Conservation (phyloP, 2,329 filamentous ascomycete species). For the Cryphonectria parasitica region DNA sequence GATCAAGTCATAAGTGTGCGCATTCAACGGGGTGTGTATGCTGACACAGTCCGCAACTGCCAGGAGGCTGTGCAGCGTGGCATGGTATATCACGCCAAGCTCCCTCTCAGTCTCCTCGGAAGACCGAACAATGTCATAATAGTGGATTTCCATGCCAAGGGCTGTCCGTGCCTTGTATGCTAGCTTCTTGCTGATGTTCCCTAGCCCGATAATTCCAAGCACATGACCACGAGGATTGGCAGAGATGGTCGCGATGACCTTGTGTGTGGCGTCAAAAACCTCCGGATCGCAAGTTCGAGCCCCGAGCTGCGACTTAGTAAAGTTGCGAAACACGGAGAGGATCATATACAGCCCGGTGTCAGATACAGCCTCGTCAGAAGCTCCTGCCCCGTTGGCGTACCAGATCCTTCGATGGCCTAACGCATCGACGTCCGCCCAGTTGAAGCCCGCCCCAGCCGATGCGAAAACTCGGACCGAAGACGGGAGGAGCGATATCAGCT, state of each 20-base stretch:
- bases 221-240: conserved; percentile 52
- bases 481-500: conserved; percentile 53
- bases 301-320: conserved; percentile 51
- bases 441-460: background rate
- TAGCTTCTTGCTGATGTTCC: conserved; percentile 50
- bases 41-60: background rate
- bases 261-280: conserved; percentile 48
- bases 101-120: background rate
- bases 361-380: conserved; percentile 48
- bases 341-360: conserved; percentile 49
- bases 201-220: conserved; percentile 58
- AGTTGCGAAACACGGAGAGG: conserved; percentile 53
- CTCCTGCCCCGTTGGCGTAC: conserved; percentile 49
- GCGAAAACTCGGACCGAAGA: conserved; percentile 59
- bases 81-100: background rate
- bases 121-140: conserved; percentile 39
- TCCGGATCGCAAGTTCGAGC: conserved; percentile 47
- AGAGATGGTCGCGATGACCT: conserved; percentile 49
- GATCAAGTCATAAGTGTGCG: background rate
- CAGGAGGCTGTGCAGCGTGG: background rate
- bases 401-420: conserved; percentile 45
- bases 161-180: conserved; percentile 49
- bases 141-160: conserved; percentile 59
- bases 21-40: background rate
- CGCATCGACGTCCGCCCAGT: conserved; percentile 61